phyloP scores from a whole-genome alignment of 495 filamentous ascomycete species.

The Viridothelium virens region DNA sequence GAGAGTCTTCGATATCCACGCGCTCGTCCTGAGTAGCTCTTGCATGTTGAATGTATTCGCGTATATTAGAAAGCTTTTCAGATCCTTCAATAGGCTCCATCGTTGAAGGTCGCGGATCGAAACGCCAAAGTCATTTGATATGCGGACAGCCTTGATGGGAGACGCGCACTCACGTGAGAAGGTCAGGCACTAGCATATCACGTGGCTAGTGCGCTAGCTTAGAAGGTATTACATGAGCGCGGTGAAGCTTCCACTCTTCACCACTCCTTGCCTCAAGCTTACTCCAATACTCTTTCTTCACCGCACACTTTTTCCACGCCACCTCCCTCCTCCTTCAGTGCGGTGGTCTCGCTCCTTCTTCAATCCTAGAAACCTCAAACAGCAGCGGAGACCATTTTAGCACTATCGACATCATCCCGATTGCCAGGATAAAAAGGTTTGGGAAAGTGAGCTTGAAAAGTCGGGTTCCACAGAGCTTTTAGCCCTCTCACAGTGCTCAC shows the following conservation, averaged over 20 bases:
- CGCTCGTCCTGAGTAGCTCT: constrained; percentile 17
- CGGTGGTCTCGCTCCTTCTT: background rate
- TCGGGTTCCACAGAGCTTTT: constrained; percentile 14
- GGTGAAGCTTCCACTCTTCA: background rate
- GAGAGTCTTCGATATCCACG: constrained; percentile 24
- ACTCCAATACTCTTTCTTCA: background rate
- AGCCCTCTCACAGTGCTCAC: constrained; percentile 17
- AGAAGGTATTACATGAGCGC: no score
- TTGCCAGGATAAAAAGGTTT: constrained; percentile 18
- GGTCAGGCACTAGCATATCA: constrained; percentile 26
- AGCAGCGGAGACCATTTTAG: background rate
- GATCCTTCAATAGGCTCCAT: constrained; percentile 16
- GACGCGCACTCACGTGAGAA: background rate
- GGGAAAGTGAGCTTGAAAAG: constrained; percentile 12
- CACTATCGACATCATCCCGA: background rate
- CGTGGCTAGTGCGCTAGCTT: background rate
- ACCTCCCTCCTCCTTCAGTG: background rate
- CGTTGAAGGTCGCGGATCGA: no score
- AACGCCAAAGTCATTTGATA: background rate
- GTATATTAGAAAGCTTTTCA: constrained; percentile 21
- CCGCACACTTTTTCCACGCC: background rate
- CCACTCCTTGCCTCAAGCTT: background rate
- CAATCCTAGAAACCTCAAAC: background rate
- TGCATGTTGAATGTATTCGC: constrained; percentile 21
- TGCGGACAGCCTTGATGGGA: no score